These are phyloP conservation scores for Colletotrichum limetticola DNA, from an alignment of 2,329 filamentous ascomycete species.

Conservation along the genomic window DNA sequence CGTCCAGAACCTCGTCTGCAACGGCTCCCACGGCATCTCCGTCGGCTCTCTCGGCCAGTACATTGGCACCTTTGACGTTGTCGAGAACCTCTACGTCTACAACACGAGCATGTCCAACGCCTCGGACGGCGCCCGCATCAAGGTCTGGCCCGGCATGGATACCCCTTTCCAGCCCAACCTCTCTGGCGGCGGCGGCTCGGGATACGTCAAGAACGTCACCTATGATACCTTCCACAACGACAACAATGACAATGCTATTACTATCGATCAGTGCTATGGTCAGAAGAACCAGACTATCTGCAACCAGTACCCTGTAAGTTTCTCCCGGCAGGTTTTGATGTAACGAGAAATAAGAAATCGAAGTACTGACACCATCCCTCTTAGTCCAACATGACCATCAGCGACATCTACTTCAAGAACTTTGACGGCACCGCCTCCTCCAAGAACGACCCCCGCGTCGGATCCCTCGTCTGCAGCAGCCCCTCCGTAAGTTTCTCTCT, in stretches of 20 bases:
- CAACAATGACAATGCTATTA: slow-evolving; percentile 65
- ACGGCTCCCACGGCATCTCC: slow-evolving; percentile 77
- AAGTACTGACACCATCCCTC: background rate
- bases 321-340: background rate
- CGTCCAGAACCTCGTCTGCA: slow-evolving; percentile 74
- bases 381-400: slow-evolving; percentile 33
- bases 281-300: slow-evolving; percentile 34
- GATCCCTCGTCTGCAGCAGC: slow-evolving; percentile 34
- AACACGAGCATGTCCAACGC: slow-evolving; percentile 70
- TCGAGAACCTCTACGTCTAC: slow-evolving; percentile 75
- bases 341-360: background rate
- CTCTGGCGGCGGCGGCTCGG: slow-evolving; percentile 70
- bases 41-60: slow-evolving; percentile 81
- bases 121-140: slow-evolving; percentile 75
- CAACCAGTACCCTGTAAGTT: slow-evolving; percentile 33
- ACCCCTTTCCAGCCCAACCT: slow-evolving; percentile 57
- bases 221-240: slow-evolving; percentile 70
- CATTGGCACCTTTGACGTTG: slow-evolving; percentile 69
- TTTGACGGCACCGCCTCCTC: slow-evolving; percentile 31
- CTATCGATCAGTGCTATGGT: slow-evolving; percentile 35
- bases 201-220: slow-evolving; percentile 73
- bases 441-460: slow-evolving; percentile 33
- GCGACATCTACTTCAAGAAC: slow-evolving; percentile 36
- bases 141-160: slow-evolving; percentile 72
- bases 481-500: background rate